These are phyloP conservation scores for Zygotorulaspora sp. DNA, from an alignment of 805 yeast species.

Conservation along the genomic window DNA sequence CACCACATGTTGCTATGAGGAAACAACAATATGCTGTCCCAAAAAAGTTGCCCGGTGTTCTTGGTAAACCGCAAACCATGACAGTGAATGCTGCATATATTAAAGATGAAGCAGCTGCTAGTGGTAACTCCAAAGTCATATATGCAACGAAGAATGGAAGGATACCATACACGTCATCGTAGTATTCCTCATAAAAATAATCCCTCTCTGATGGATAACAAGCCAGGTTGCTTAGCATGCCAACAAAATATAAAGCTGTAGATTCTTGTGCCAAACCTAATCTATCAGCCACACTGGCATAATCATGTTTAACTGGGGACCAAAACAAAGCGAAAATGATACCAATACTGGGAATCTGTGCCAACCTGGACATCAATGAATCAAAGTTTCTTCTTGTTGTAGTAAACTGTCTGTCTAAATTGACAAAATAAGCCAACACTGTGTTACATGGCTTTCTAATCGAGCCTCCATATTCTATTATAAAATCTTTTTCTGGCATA, in stretches of 20 bases:
- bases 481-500: slow-evolving; percentile 16
- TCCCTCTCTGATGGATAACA: slow-evolving; percentile 70
- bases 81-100: slow-evolving; percentile 60
- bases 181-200: slow-evolving; percentile 72
- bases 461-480: slow-evolving; percentile 18
- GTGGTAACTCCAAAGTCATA: slow-evolving; percentile 32
- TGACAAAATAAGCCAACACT: slow-evolving; percentile 35
- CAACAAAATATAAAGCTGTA: slow-evolving; percentile 67
- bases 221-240: slow-evolving; percentile 73
- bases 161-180: slow-evolving; percentile 65
- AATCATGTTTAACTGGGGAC: slow-evolving; percentile 48
- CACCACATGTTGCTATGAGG: slow-evolving; percentile 67
- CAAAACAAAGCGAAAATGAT: slow-evolving; percentile 63
- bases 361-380: slow-evolving; percentile 56
- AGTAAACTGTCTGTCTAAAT: slow-evolving; percentile 36
- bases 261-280: slow-evolving; percentile 74
- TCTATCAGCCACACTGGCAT: slow-evolving; percentile 56
- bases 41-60: slow-evolving; percentile 64
- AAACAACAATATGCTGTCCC: slow-evolving; percentile 52
- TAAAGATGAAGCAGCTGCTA: slow-evolving; percentile 41
- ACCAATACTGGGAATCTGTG: slow-evolving; percentile 62
- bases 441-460: slow-evolving; percentile 22
- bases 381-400: slow-evolving; percentile 50
- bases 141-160: slow-evolving; percentile 50
- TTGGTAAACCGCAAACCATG: slow-evolving; percentile 68